Percentiles rank a stretch among this genome's conserved stretches.
Evolutionary conservation across 768 basidiomycete genomes (phyloP).

Genomic region (Lactifluus echinatus): DNA sequence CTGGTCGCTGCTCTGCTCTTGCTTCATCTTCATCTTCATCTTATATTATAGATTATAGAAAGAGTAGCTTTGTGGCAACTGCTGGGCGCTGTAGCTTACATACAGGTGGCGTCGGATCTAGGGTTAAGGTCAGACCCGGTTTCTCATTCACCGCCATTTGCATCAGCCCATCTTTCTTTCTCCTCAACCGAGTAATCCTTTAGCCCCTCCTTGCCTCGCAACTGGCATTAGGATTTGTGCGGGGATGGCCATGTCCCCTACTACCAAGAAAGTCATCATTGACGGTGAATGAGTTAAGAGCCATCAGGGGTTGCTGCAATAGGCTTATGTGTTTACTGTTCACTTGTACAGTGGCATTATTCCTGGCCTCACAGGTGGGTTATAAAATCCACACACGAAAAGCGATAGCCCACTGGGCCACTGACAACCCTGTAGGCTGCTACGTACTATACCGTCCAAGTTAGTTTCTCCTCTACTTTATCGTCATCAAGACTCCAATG

Average conservation of each 20-base stretch:
- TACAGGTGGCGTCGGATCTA: neutral
- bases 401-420: neutral
- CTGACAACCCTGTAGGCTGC: constrained; percentile 47
- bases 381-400: neutral
- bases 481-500: neutral
- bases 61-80: no score
- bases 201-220: neutral
- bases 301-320: neutral
- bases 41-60: no score
- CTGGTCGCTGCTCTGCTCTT: no score
- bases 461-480: constrained; percentile 29
- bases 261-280: constrained; percentile 23
- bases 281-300: constrained; percentile 22
- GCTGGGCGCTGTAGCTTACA: no score
- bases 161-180: neutral
- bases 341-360: constrained; percentile 37
- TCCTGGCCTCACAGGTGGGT: constrained; percentile 45
- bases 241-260: constrained; percentile 21
- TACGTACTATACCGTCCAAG: constrained; percentile 65
- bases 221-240: neutral
- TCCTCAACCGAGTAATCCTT: neutral
- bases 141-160: neutral
- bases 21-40: no score
- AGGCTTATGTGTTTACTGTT: neutral
- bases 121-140: neutral